Conservation (phyloP, 208 protist species). For the Wallacemonas collosoma region DNA sequence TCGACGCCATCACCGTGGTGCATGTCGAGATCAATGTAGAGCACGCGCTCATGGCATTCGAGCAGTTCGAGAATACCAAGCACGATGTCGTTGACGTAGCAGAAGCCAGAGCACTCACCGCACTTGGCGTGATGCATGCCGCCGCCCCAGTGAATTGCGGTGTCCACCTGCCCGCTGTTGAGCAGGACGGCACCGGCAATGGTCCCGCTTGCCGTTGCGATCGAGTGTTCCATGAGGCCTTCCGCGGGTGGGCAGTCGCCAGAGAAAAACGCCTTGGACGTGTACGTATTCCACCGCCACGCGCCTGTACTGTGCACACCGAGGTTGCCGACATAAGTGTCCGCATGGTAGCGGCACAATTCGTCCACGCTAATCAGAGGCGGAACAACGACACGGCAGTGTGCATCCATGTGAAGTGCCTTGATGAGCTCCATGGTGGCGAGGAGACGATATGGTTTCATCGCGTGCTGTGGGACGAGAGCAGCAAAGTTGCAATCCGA, state of each 20-base stretch:
- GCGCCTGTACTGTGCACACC: slow-evolving; percentile 78
- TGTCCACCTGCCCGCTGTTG: slow-evolving; percentile 76
- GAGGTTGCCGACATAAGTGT: slow-evolving; percentile 83
- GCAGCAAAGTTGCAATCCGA: slow-evolving; percentile 87
- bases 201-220: slow-evolving; percentile 82
- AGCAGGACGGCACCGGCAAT: slow-evolving; percentile 86
- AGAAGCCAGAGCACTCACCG: slow-evolving; percentile 98
- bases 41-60: slow-evolving; percentile 95
- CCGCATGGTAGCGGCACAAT: slow-evolving; percentile 68
- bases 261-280: slow-evolving; percentile 83
- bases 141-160: slow-evolving; percentile 99
- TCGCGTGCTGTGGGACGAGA: slow-evolving; percentile 86
- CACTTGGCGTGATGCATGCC: slow-evolving; percentile 99
- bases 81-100: slow-evolving; percentile 99
- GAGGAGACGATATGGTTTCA: slow-evolving; percentile 89
- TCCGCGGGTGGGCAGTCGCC: slow-evolving; percentile 90
- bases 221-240: slow-evolving; percentile 86
- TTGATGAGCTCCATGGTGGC: slow-evolving; percentile 83
- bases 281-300: slow-evolving; percentile 85
- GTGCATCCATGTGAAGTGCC: slow-evolving; percentile 52
- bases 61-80: slow-evolving; percentile 99
- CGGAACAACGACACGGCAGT: slow-evolving; percentile 73
- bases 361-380: slow-evolving; percentile 73
- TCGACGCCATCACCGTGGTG: slow-evolving; percentile 99
- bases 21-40: slow-evolving; percentile 99